Base-by-base conservation (phyloP, 1,284 basidiomycete species). In the Chalciporus sp. region DNA sequence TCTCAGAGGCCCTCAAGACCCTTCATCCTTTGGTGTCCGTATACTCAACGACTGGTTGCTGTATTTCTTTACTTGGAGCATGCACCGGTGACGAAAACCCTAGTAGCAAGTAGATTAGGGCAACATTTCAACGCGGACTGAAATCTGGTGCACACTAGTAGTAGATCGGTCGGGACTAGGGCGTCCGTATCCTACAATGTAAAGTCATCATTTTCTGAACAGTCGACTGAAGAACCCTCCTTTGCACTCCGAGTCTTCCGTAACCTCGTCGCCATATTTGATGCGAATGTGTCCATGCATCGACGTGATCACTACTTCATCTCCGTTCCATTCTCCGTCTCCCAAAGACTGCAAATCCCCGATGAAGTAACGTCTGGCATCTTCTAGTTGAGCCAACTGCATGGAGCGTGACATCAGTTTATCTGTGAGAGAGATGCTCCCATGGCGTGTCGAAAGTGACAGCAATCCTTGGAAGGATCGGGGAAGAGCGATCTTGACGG, bases 381-480 rank as follows among this genome's bases (percentile, higher is more conserved):
- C 6, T 3, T 47, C 55, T 0, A 65, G 7, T 33, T 60, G 67
- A 33, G 62, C 60, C 39, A 70, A 50, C 39, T 61, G 59, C 0
- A 56, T 65, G 20, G 47, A 51, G 6, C 57, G 56, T 41, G 28
- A 26, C 7, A 57, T 10, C 2, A 67, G 14, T 10, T 31, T 3
- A 6, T 63, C 57, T 26, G 53, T 44, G 14, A 68, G 31, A 0
- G 43, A 28, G 37, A 64, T 33, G 8, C 47, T 56, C 3, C 67
- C 64, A n/a, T 59, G 51, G 3, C 12, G 50, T 2, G 62, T 65
- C 3, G 64, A 49, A 17, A 67, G 20, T 7, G 45, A 42, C 3
- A 71, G 19, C 17, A 67, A 5, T 0, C 67, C 66, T 3, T 54
- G 42, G 20, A 71, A 71, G 9, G 62, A 55, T 3, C 42, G 59